Evolutionary conservation across 305 asterid genomes (phyloP).

Genomic region (Solanum hybrid): DNA sequence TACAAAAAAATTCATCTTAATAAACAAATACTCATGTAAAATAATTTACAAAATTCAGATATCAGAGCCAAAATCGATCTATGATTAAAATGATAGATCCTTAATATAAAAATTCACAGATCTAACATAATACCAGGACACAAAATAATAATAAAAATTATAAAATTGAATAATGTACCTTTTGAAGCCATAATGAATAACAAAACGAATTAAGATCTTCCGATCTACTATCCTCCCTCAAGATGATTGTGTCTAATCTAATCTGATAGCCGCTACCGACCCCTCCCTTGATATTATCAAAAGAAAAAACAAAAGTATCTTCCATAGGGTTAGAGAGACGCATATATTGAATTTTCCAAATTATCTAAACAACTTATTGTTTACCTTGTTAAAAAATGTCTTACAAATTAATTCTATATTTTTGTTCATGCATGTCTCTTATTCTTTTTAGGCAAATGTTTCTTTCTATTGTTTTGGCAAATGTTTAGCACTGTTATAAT

Average conservation of each 20-base stretch:
- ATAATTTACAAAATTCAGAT: background rate
- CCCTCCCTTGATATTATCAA: background rate
- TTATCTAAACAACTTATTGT: background rate
- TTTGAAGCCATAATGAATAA: background rate
- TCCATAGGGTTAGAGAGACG: background rate
- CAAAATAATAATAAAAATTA: background rate
- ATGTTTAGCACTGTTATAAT: background rate
- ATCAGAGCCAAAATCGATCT: background rate
- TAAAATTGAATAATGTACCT: background rate
- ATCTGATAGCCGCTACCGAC: background rate
- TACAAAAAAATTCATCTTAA: too few relatives aligned
- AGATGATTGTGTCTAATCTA: background rate
- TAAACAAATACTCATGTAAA: background rate
- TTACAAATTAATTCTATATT: background rate
- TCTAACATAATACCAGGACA: background rate
- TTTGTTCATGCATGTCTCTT: background rate
- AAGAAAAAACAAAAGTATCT: background rate
- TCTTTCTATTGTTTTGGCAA: background rate
- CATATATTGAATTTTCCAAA: background rate
- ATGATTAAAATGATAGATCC: background rate
- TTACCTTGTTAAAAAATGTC: background rate
- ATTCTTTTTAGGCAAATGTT: background rate
- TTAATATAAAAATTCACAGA: background rate
- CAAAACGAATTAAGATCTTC: background rate
- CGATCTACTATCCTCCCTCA: background rate